Evolutionary conservation across 2,329 filamentous ascomycete species (phyloP), one percentile per base, ranked within the genome.

Genomic region (Phialocephala subalpina): DNA sequence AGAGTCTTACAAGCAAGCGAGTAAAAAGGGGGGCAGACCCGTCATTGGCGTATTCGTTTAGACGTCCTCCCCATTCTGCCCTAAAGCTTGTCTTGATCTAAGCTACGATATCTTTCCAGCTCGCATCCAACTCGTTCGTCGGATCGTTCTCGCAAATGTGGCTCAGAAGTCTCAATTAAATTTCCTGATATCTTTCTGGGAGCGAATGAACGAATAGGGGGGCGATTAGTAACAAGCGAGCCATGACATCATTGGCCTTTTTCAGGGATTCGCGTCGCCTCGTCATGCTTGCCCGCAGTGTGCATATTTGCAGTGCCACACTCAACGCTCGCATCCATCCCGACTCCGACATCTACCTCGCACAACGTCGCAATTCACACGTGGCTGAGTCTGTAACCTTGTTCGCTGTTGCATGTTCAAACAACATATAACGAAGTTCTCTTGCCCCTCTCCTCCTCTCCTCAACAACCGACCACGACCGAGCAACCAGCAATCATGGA

Each of bases 331-430:
- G 20, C 11, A 18, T 4, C 45, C 4, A 3, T 2, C 12, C n/a
- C 45, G 45, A 49, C 6, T 22, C 45, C 45, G 45, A 49, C 45
- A 4, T 49, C 2, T n/a, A 49, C n/a, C n/a, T 49, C 45, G n/a
- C 45, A 49, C n/a, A 6, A 22, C 25, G 52, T 20, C 20, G 42
- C 42, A 18, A 55, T 33, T 55, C 33, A 20, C 52, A 55, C 27
- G 52, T 55, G 52, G 52, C 52, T 33, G 52, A 55, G 52, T 18
- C n/a, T 49, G 45, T 25, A 22, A 49, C 45, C 20, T 49, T 49
- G 20, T 25, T 20, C 45, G 3, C 14, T 12, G 11, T 9, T n/a
- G 11, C 18, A 25, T 2, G 22, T 49, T 49, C 18, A 14, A 55
- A 12, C 29, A 18, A 22, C 25, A 57, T 57, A 57, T 36, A 57